phyloP scores from a whole-genome alignment of 2,329 filamentous ascomycete species.

The Colletotrichum cordylinicola region DNA sequence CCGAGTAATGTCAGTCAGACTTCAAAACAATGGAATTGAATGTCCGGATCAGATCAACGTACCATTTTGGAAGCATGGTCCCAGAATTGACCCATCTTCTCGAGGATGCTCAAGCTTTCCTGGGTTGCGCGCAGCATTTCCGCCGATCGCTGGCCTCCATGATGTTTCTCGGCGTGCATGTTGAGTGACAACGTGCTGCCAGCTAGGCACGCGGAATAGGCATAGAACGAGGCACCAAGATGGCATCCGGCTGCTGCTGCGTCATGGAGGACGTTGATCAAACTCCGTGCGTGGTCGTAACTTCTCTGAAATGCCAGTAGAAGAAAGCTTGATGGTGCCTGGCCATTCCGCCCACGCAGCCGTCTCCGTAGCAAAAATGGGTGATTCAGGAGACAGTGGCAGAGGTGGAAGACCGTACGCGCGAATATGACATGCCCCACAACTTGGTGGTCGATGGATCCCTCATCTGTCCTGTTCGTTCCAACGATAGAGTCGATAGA shows the following conservation, averaged over 20 bases:
- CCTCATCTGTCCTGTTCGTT: not conserved
- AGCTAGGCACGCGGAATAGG: not conserved
- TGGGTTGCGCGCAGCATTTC: not conserved
- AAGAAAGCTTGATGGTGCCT: not conserved
- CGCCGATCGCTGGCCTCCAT: not conserved
- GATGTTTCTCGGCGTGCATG: not conserved
- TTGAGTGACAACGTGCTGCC: not conserved
- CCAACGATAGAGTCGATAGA: not conserved
- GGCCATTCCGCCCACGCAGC: not conserved
- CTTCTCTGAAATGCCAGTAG: not conserved
- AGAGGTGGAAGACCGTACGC: not conserved
- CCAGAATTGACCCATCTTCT: not conserved
- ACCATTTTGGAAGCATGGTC: not conserved
- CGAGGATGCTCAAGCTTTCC: not conserved
- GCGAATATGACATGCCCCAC: not conserved
- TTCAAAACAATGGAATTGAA: rapidly evolving
- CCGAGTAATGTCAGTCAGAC: rapidly evolving
- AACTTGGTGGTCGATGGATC: not conserved
- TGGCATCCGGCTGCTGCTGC: not conserved
- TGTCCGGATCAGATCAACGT: not conserved
- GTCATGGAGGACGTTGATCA: not conserved
- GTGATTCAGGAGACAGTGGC: not conserved
- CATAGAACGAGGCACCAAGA: not conserved
- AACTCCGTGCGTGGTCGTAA: not conserved
- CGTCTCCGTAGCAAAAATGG: not conserved